A percentile compares a stretch with the other conserved stretches of the same genome.
Evolutionary conservation across 192 early-diverging fungal genomes (phyloP).

Genomic region (Entomortierella beljakovae): DNA sequence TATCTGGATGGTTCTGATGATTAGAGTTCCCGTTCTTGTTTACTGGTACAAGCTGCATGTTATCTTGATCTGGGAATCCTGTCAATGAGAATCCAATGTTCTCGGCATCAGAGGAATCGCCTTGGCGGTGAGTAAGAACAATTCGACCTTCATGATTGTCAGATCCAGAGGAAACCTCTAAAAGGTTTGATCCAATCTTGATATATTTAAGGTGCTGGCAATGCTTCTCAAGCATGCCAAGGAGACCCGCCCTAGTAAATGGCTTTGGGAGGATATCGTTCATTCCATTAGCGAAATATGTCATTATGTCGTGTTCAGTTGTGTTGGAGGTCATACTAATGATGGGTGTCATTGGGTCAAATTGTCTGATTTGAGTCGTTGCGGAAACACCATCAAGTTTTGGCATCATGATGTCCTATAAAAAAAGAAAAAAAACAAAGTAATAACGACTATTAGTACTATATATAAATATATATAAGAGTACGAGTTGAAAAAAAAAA

Average conservation of each 20-base stretch:
- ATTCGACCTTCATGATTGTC: slow-evolving; percentile 22
- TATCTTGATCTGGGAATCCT: slow-evolving; percentile 13
- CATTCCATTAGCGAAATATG: slow-evolving; percentile 75
- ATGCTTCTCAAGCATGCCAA: slow-evolving; percentile 66
- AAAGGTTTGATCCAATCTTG: slow-evolving; percentile 25
- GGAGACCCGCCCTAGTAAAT: slow-evolving; percentile 61
- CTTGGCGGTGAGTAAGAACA: slow-evolving; percentile 20
- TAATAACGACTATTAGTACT: background rate
- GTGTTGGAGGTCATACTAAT: slow-evolving; percentile 80
- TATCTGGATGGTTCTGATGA: slow-evolving; percentile 6
- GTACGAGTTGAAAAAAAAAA: background rate
- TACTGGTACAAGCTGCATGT: slow-evolving; percentile 3
- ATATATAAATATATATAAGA: background rate
- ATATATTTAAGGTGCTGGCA: slow-evolving; percentile 57
- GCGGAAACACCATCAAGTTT: slow-evolving; percentile 75
- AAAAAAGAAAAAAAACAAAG: background rate
- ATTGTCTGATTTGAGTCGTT: slow-evolving; percentile 75
- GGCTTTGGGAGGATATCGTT: slow-evolving; percentile 79
- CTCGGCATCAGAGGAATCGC: slow-evolving; percentile 2
- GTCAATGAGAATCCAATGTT: slow-evolving; percentile 15
- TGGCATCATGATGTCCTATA: slow-evolving; percentile 79
- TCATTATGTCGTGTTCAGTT: slow-evolving; percentile 68
- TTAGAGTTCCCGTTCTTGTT: slow-evolving; percentile 4
- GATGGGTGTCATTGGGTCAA: slow-evolving; percentile 74
- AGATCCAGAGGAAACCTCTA: slow-evolving; percentile 5